Conservation (phyloP, 495 filamentous ascomycete species). For the Xylaria palmicola region DNA sequence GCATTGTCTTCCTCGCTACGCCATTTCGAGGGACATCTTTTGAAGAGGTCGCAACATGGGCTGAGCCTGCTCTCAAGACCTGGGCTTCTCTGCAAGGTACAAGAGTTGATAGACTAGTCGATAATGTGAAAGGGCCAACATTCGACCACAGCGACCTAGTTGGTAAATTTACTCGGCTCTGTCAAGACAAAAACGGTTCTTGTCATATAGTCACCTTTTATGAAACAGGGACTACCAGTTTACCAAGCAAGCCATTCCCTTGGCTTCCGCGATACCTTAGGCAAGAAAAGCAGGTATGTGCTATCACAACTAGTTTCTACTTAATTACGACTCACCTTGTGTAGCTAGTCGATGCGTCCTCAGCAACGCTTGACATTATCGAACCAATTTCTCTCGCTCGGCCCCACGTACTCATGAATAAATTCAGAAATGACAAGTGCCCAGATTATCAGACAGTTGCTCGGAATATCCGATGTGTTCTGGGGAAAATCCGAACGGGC, state of each 20-base stretch:
- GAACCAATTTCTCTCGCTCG: neutral
- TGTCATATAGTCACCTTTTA: constrained; percentile 10
- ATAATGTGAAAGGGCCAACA: too few relatives aligned
- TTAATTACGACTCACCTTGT: neutral
- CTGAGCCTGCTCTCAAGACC: constrained; percentile 8
- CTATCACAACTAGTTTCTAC: neutral
- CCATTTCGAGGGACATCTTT: constrained; percentile 34
- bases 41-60: constrained; percentile 19
- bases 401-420: neutral
- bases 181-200: neutral
- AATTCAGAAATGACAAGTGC: neutral
- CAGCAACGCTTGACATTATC: neutral
- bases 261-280: too few relatives aligned
- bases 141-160: too few relatives aligned
- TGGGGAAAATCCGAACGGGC: neutral
- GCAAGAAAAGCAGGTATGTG: too few relatives aligned
- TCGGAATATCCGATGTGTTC: neutral
- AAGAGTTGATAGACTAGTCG: neutral
- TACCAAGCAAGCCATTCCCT: neutral
- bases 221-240: neutral
- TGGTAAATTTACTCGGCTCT: neutral
- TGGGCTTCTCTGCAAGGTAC: neutral
- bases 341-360: neutral
- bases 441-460: neutral
- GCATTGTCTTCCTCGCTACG: constrained; percentile 34